These are phyloP conservation scores for Mycena haematopus DNA, from an alignment of 768 basidiomycete genomes.

Conservation along the genomic window DNA sequence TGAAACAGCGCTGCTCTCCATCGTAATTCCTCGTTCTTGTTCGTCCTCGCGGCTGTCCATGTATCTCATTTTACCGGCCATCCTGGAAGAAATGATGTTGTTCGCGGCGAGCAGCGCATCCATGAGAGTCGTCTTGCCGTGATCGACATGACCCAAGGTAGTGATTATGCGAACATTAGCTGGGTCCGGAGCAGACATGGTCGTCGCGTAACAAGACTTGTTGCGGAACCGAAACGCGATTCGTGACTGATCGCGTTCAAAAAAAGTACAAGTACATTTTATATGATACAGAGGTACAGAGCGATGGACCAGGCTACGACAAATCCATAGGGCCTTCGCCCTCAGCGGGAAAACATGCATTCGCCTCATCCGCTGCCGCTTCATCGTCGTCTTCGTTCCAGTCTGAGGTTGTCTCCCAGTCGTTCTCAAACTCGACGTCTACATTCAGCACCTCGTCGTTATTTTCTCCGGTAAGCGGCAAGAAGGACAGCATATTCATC, in stretches of 20 bases:
- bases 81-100: constrained; percentile 92
- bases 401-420: constrained; percentile 89
- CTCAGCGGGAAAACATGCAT: constrained; percentile 65
- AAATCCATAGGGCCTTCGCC: constrained; percentile 53
- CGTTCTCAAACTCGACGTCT: constrained; percentile 88
- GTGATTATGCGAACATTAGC: constrained; percentile 61
- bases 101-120: constrained; percentile 95
- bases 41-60: constrained; percentile 96
- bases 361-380: constrained; percentile 73
- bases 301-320: constrained; percentile 31
- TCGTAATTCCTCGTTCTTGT: constrained; percentile 96
- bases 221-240: constrained; percentile 8
- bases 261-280: not conserved
- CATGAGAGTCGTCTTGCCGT: constrained; percentile 96
- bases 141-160: constrained; percentile 90
- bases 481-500: constrained; percentile 62
- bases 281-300: not conserved
- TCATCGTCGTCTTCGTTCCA: constrained; percentile 92
- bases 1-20: constrained; percentile 97
- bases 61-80: constrained; percentile 97
- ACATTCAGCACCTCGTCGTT: constrained; percentile 66
- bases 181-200: constrained; percentile 19
- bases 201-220: constrained; percentile 6
- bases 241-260: constrained; percentile 3
- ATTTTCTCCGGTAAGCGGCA: constrained; percentile 60